Evolutionary conservation across 2,329 filamentous ascomycete species (phyloP), one percentile per base, ranked within the genome.

Genomic region (Zymoseptoria crescenta): DNA sequence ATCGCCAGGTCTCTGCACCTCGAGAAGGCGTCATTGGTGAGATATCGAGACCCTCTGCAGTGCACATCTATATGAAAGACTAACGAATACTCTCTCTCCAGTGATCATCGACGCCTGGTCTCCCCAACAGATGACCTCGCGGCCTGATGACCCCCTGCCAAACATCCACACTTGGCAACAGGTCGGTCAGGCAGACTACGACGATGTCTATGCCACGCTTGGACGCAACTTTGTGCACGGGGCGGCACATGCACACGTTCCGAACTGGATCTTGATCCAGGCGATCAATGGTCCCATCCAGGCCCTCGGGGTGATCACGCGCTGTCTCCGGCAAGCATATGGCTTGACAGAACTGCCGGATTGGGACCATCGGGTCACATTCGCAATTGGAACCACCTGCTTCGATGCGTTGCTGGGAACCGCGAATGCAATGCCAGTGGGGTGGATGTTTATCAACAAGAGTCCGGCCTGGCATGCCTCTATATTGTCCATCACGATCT

Each of bases 361-460:
- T 10, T 58, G 51, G 51, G 21, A 29, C 7, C 8, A 58, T 24
- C 20, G 56, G 27, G 20, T 49, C 10, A 58, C 56, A 0, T 58
- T 58, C 28, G 51, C 56, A 3, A 58, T 58, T 48, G 56, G 52
- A 8, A 49, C 56, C 5, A 20, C 41, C 1, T 55, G 56, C 45
- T 58, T 54, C 28, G 19, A 54, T 27, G 56, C 52, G 2, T 29
- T 58, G 20, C 51, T 58, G 2, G 56, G 56, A 1, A 51, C 52
- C 1, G 24, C 41, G 3, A 49, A 58, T 10, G 16, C 35, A 13
- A 30, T 20, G 19, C 51, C 30, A 2, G 9, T 58, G 16, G 52
- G 51, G 13, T 49, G 10, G 21, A 41, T 58, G 24, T 20, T 54
- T 10, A 51, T 55, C 24, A 16, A 45, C 45, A 58, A 55, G 21